phyloP scores from a whole-genome alignment of 495 filamentous ascomycete genomes.

The Aspergillus funiculosus region DNA sequence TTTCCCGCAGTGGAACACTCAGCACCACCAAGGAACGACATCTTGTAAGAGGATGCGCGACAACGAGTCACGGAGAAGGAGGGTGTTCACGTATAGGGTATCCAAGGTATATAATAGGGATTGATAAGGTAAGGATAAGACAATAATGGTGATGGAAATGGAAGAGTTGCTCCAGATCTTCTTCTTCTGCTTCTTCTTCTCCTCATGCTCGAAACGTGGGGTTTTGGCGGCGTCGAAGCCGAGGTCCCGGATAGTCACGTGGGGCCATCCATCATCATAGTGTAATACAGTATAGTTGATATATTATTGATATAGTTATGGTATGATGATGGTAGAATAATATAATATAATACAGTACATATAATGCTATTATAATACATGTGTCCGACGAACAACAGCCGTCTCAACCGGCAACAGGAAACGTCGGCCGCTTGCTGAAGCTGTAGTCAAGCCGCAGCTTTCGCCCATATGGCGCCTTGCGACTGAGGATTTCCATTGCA shows the following conservation, averaged over 20 bases:
- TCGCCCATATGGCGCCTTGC: constrained; percentile 59
- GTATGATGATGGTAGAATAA: background rate
- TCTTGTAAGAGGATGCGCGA: constrained; percentile 27
- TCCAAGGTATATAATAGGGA: background rate
- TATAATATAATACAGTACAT: background rate
- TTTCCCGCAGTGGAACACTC: constrained; percentile 97
- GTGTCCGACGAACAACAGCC: no score
- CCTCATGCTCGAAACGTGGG: constrained; percentile 29
- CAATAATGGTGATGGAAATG: background rate
- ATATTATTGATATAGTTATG: no score
- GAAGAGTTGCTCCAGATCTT: constrained; percentile 6
- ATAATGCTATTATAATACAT: constrained; percentile 1
- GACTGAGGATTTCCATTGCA: constrained; percentile 52
- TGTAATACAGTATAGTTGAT: background rate
- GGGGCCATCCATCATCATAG: background rate
- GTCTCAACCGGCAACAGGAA: constrained; percentile 4
- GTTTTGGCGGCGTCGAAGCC: constrained; percentile 30
- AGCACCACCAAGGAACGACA: constrained; percentile 92
- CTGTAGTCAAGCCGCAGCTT: constrained; percentile 61
- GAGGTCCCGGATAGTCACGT: constrained; percentile 39
- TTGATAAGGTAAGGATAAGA: background rate
- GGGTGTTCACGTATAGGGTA: no score
- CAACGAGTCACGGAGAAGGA: background rate
- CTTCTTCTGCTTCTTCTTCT: background rate
- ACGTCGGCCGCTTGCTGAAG: constrained; percentile 11